Evolutionary conservation across 2,329 filamentous ascomycete genomes (phyloP).

Genomic region (Aspergillus novoparasiticus): DNA sequence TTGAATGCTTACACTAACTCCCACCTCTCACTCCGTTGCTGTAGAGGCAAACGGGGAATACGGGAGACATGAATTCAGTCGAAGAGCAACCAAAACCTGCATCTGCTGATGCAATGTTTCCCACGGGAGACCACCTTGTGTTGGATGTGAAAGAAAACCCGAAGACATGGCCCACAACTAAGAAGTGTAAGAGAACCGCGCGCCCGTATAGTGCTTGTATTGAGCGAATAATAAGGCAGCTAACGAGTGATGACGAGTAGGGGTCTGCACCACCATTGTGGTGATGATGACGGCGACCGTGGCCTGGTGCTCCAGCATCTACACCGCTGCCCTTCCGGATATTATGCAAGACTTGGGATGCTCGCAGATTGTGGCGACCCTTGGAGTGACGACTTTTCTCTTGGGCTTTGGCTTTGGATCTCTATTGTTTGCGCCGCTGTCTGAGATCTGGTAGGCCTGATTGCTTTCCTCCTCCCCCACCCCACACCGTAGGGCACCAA

Average conservation of each 20-base stretch:
- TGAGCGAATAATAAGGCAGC: background rate
- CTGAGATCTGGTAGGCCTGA: constrained; percentile 1
- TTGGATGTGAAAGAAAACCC: background rate
- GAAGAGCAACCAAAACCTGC: background rate
- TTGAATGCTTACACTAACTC: background rate
- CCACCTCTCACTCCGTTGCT: background rate
- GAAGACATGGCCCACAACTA: background rate
- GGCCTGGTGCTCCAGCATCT: constrained; percentile 4
- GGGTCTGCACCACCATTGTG: background rate
- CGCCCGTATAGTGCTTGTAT: background rate
- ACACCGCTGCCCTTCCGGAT: background rate
- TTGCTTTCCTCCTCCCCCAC: background rate
- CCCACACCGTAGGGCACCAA: background rate
- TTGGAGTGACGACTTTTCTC: constrained; percentile 5
- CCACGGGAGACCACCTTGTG: background rate
- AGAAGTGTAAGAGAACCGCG: background rate
- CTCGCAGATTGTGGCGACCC: constrained; percentile 2
- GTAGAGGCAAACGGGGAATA: background rate
- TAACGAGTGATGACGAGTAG: background rate
- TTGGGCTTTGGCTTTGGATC: constrained; percentile 1
- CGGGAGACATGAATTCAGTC: background rate
- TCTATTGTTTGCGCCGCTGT: constrained; percentile 4
- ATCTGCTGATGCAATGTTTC: background rate
- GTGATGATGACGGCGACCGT: constrained; percentile 5
- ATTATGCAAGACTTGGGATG: background rate